These are phyloP conservation scores for Cyberlindnera veronae DNA, from an alignment of 805 yeast genomes.

Conservation along the genomic window DNA sequence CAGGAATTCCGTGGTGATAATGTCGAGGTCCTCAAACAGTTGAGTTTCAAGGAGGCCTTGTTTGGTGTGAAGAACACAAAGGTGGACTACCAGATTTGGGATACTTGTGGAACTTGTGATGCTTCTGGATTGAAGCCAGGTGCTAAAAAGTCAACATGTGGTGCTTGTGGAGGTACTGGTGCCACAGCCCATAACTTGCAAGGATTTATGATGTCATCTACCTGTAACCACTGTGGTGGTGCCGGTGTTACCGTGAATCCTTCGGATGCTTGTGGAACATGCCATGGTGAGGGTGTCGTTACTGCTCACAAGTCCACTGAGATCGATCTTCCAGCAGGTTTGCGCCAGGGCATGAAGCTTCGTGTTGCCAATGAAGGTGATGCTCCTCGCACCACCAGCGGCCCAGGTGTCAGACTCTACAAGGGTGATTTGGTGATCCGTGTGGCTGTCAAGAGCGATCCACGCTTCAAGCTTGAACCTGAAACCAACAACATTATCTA, in stretches of 20 bases:
- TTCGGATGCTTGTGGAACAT: constrained; percentile 66
- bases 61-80: constrained; percentile 66
- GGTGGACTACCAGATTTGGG: constrained; percentile 70
- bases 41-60: constrained; percentile 82
- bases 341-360: constrained; percentile 80
- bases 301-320: constrained; percentile 65
- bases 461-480: constrained; percentile 61
- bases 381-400: constrained; percentile 74
- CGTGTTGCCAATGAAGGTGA: constrained; percentile 89
- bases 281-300: constrained; percentile 89
- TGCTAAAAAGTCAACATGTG: constrained; percentile 72
- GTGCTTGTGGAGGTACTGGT: constrained; percentile 91
- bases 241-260: constrained; percentile 74
- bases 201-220: constrained; percentile 95
- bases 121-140: constrained; percentile 86
- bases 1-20: constrained; percentile 88
- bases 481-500: constrained; percentile 66
- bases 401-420: constrained; percentile 59
- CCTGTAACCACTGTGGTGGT: constrained; percentile 86
- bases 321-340: constrained; percentile 85
- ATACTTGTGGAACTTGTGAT: constrained; percentile 72
- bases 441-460: constrained; percentile 73
- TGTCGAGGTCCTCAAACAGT: constrained; percentile 70
- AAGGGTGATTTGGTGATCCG: constrained; percentile 90
- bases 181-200: constrained; percentile 77